Evolutionary conservation across 768 basidiomycete species (phyloP).

Genomic region (Auricularia sp.): DNA sequence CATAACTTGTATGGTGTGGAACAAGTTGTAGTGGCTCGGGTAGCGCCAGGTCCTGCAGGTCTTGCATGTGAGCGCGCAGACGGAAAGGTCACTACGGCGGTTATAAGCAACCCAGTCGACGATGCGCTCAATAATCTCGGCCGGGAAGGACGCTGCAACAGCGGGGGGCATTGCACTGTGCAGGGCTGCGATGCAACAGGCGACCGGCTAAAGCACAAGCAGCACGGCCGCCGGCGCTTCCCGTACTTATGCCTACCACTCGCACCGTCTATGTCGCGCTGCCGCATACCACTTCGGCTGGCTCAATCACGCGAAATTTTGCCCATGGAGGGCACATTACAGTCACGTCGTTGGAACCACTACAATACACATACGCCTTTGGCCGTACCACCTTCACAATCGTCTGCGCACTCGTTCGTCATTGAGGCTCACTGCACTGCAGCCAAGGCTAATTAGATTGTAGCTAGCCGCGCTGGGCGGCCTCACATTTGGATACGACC

Average conservation of each 20-base stretch:
- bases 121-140: background rate
- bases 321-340: background rate
- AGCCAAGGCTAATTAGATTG: background rate
- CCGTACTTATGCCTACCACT: no score
- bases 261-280: background rate
- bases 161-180: no score
- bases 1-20: background rate
- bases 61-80: background rate
- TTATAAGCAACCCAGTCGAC: background rate
- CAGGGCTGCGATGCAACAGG: no score
- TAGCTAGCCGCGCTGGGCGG: constrained; percentile 39
- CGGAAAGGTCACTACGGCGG: background rate
- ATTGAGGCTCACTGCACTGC: background rate
- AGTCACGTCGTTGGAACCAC: background rate
- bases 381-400: background rate
- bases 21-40: background rate
- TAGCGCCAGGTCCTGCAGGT: background rate
- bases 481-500: constrained; percentile 73
- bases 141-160: background rate
- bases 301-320: background rate
- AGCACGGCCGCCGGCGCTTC: no score
- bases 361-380: background rate
- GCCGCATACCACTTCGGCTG: background rate
- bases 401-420: background rate
- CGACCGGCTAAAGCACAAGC: no score